Evolutionary conservation across 2,329 filamentous ascomycete genomes (phyloP), one percentile per base, ranked within the genome.

Genomic region (Trichoderma guizhouense): DNA sequence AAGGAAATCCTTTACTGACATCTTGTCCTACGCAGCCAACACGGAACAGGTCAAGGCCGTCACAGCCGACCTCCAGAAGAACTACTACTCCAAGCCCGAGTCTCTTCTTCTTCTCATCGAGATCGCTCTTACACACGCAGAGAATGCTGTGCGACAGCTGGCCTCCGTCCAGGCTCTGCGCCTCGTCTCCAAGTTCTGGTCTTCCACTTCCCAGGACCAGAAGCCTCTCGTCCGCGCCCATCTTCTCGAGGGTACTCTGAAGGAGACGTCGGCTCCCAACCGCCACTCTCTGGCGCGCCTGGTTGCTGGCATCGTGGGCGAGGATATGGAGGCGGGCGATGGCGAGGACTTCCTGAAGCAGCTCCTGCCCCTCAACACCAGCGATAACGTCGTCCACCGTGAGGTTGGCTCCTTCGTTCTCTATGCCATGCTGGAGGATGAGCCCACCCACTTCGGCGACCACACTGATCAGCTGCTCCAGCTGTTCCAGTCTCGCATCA

Each of bases 351-450:
- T 98, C 72, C 90, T 97, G 66, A 89, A 90, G 75, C 88, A 92
- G 76, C 88, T 98, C 68, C 88, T 94, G 73, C 92, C 92, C 79
- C 93, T 96, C 74, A 91, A 93, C 76, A 92, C 89, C 76, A 95
- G 90, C 80, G 84, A 88, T 73, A 91, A 91, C 73, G 91, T 93
- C 66, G 87, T 90, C 73, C 93, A 97, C 81, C 92, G 96, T 76
- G 94, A 97, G 80, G 93, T 98, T 53, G 94, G 93, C 75, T 92
- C 95, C 75, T 98, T 96, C 84, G 94, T 98, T 77, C 91, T 98
- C 75, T 98, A 91, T 84, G 95, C 94, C 74, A 90, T 98, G 61
- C 87, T 98, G 12, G 96, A 99, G 84, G 92, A 92, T 70, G 91
- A 97, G 76, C 94, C 94, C 24, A 91, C 94, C 76, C 88, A 91